These are phyloP conservation scores for Paracoccidioides lutzii DNA, from an alignment of 2,329 filamentous ascomycete species.

Conservation along the genomic window DNA sequence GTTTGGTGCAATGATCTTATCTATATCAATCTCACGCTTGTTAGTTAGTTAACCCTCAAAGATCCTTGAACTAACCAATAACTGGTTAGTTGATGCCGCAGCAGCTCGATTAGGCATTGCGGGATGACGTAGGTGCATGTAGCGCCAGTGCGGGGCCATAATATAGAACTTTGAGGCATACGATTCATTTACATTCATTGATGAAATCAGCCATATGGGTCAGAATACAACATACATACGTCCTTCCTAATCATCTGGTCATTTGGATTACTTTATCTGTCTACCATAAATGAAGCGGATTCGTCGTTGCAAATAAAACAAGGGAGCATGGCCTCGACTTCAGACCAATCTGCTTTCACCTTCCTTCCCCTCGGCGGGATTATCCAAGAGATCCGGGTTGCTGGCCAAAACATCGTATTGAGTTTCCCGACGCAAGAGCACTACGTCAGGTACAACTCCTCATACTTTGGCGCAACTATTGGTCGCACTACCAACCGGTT, in stretches of 20 bases:
- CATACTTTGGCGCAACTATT: constrained; percentile 88
- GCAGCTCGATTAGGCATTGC: no score
- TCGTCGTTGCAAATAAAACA: not conserved
- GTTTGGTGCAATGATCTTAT: no score
- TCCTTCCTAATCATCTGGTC: not conserved
- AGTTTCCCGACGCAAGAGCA: constrained; percentile 63
- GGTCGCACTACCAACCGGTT: constrained; percentile 75
- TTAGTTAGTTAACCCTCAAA: no score
- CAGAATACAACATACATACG: not conserved
- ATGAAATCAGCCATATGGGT: no score
- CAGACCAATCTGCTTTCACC: constrained; percentile 27
- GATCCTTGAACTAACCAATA: no score
- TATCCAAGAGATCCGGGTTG: constrained; percentile 60
- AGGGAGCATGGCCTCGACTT: constrained; percentile 5
- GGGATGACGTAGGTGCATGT: no score
- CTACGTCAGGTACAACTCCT: constrained; percentile 61
- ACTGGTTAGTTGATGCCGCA: no score
- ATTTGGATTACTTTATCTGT: not conserved
- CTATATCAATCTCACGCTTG: no score
- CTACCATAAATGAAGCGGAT: not conserved
- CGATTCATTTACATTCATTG: no score
- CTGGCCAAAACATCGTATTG: constrained; percentile 73
- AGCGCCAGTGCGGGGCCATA: no score
- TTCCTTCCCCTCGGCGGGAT: constrained; percentile 35
- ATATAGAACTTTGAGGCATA: no score